Evolutionary conservation across 208 protist genomes (phyloP).

Genomic region (Crithidia fasciculata): DNA sequence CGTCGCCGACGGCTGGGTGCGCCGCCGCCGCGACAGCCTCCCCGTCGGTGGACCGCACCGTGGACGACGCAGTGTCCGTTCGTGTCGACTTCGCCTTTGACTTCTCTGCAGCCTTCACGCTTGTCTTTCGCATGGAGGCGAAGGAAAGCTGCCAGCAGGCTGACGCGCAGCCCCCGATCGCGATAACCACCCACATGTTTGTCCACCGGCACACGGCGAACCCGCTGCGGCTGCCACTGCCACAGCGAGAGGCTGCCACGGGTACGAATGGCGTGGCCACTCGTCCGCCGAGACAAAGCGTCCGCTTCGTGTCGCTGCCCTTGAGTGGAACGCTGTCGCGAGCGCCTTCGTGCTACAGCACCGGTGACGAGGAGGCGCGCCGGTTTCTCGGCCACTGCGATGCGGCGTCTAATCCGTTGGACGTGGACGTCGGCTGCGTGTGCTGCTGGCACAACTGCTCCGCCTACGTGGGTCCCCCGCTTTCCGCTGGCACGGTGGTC

Average conservation of each 20-base stretch:
- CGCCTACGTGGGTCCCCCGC: background rate
- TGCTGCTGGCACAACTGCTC: conserved; percentile 12
- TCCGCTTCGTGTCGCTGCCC: conserved; percentile 4
- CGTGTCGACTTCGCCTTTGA: background rate
- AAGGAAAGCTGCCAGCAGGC: background rate
- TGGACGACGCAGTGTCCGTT: background rate
- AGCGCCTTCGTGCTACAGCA: background rate
- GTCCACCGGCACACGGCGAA: conserved; percentile 4
- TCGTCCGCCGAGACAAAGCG: background rate
- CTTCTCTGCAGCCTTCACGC: background rate
- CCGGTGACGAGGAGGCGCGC: background rate
- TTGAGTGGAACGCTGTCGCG: background rate
- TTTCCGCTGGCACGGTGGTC: background rate
- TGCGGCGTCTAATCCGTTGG: background rate
- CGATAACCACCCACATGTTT: background rate
- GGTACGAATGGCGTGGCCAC: background rate
- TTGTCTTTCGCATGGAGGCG: background rate
- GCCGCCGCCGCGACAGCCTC: background rate
- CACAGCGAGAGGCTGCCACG: background rate
- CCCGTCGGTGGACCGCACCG: no score
- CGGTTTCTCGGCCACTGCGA: background rate
- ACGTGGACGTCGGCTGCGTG: background rate
- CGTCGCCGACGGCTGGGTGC: background rate
- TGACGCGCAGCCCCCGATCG: background rate
- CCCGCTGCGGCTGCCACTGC: background rate